A percentile compares a stretch with the other conserved stretches of the same genome.
Conservation (phyloP, 257 asterid species). For the Avicennia marina region DNA sequence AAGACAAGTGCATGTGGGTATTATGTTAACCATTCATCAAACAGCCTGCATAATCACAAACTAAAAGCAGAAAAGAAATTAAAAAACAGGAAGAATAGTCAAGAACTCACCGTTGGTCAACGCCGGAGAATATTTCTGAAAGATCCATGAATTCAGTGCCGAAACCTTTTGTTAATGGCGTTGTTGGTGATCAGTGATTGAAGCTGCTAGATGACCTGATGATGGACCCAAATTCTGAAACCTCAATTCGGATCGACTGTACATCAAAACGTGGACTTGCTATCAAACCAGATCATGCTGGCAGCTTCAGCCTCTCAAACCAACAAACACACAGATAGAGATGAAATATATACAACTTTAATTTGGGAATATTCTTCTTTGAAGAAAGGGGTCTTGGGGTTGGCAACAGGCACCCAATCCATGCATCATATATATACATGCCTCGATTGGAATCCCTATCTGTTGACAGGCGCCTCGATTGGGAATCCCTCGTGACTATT, state of each 20-base stretch:
- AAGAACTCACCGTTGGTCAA: not conserved
- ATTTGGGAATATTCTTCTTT: not conserved
- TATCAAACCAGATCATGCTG: slow-evolving; percentile 74
- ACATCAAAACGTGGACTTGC: slow-evolving; percentile 1
- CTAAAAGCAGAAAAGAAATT: too few species aligned
- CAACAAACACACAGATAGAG: slow-evolving; percentile 31
- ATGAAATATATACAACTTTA: not conserved
- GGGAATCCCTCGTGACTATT: not conserved
- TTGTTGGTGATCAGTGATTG: slow-evolving; percentile 30
- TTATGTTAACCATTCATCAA: too few species aligned
- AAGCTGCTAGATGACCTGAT: slow-evolving; percentile 38
- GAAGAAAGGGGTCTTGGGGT: not conserved
- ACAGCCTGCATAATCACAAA: too few species aligned
- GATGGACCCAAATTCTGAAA: not conserved
- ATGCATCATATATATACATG: not conserved
- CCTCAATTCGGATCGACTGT: not conserved
- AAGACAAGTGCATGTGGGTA: too few species aligned
- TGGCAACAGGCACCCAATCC: not conserved
- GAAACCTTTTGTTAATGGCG: not conserved
- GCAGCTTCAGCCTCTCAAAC: slow-evolving; percentile 92
- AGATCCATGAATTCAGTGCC: not conserved
- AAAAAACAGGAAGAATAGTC: too few species aligned
- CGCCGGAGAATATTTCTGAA: not conserved
- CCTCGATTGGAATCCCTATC: not conserved
- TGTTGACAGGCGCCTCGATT: not conserved